These are phyloP conservation scores for Ocimum tenuiflorum DNA, from an alignment of 257 asterid genomes.

Conservation along the genomic window DNA sequence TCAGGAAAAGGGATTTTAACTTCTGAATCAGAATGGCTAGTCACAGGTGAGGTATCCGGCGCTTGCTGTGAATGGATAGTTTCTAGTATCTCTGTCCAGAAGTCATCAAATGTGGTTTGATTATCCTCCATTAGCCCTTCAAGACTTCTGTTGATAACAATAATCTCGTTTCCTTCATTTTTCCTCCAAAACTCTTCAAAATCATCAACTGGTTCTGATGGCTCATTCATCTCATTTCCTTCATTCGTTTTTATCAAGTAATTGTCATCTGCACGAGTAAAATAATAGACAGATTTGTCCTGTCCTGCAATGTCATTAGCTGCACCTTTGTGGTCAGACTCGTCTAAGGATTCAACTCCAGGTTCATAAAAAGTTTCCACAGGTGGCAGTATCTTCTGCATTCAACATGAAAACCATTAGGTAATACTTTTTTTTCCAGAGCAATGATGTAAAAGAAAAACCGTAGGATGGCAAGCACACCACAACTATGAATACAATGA, in stretches of 20 bases:
- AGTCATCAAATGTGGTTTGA: conserved; percentile 32
- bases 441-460: neutral
- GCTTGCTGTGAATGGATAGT: conserved; percentile 33
- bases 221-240: conserved; percentile 8
- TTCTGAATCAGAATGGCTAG: conserved; percentile 16
- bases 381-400: conserved; percentile 30
- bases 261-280: conserved; percentile 9
- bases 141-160: neutral
- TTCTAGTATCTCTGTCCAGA: conserved; percentile 47
- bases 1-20: conserved; percentile 21
- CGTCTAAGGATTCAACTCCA: conserved; percentile 17
- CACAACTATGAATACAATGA: neutral
- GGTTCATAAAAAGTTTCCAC: conserved; percentile 12
- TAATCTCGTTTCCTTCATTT: conserved; percentile 4
- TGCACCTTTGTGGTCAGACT: conserved; percentile 16
- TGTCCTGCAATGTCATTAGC: conserved; percentile 16
- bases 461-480: neutral
- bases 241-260: conserved; percentile 14
- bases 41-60: neutral
- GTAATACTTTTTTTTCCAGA: conserved; percentile 5
- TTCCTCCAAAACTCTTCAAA: conserved; percentile 13
- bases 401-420: conserved; percentile 14
- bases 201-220: conserved; percentile 14
- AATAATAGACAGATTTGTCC: conserved; percentile 11
- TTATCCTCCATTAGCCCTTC: conserved; percentile 25